These are phyloP conservation scores for Agrostemma githago DNA, from an alignment of 148 eudicot genomes.

Conservation along the genomic window DNA sequence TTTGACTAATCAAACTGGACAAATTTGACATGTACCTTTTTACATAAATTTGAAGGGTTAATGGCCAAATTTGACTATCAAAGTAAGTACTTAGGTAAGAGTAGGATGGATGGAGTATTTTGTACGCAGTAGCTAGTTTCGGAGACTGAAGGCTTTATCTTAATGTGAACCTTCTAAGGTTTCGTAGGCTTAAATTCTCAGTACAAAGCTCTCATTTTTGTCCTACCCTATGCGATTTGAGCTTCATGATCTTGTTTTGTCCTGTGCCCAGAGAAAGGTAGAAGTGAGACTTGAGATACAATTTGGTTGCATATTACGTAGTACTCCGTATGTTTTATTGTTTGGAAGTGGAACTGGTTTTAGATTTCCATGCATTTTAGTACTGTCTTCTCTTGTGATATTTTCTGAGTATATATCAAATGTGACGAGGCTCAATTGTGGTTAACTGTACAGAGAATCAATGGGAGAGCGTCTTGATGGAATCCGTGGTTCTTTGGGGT, in stretches of 20 bases:
- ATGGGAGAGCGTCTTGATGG: constrained; percentile 65
- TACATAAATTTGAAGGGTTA: not conserved
- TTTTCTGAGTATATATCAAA: not conserved
- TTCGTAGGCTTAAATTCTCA: not conserved
- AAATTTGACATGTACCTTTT: not conserved
- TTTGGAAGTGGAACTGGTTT: not conserved
- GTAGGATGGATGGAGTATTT: not conserved
- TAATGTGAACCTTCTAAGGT: not conserved
- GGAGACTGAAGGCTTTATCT: not conserved
- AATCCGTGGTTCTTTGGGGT: constrained; percentile 45
- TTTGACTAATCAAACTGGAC: too few species aligned
- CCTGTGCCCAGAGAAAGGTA: not conserved
- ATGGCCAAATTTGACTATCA: not conserved
- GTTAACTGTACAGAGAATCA: constrained; percentile 42
- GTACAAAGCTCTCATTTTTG: not conserved
- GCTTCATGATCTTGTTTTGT: not conserved
- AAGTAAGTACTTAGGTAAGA: not conserved
- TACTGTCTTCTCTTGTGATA: not conserved
- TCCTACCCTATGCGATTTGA: not conserved
- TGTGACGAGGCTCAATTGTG: not conserved
- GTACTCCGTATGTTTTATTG: not conserved
- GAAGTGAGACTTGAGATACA: not conserved
- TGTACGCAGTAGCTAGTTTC: not conserved
- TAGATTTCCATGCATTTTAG: not conserved
- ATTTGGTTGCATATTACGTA: not conserved